Evolutionary conservation across 495 filamentous ascomycete species (phyloP).

Genomic region (Penicillium goetzii): DNA sequence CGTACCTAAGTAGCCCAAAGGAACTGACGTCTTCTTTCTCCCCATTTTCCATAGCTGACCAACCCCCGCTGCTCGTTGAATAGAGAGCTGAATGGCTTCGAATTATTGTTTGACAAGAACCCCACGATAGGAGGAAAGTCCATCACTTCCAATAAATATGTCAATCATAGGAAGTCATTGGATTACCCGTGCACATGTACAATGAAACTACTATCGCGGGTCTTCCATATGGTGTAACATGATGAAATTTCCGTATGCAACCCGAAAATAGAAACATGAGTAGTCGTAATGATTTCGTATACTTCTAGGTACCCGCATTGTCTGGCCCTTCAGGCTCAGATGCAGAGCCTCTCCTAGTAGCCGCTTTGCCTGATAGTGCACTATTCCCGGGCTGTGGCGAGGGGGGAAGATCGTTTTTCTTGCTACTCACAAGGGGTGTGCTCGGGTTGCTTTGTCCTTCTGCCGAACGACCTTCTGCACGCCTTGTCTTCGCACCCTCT

Average conservation of each 20-base stretch:
- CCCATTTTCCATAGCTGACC: too few species aligned
- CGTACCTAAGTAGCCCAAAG: too few species aligned
- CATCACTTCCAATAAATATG: too few species aligned
- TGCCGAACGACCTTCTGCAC: slow-evolving; percentile 29
- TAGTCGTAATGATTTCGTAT: not conserved
- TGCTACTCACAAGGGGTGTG: slow-evolving; percentile 6
- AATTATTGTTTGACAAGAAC: too few species aligned
- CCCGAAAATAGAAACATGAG: not conserved
- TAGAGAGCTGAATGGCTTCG: too few species aligned
- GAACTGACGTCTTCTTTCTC: too few species aligned
- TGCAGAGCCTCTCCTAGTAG: not conserved
- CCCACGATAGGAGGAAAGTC: too few species aligned
- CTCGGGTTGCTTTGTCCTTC: slow-evolving; percentile 22
- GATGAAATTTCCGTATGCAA: not conserved
- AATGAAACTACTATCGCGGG: not conserved
- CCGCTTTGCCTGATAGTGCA: slow-evolving; percentile 3
- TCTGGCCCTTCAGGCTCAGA: slow-evolving; percentile 10
- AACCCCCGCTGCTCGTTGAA: too few species aligned
- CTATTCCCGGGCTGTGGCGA: slow-evolving; percentile 22
- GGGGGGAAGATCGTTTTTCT: slow-evolving; percentile 13
- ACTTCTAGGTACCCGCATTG: not conserved
- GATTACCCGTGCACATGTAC: not conserved
- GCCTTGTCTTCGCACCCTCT: slow-evolving; percentile 71
- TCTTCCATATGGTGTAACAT: not conserved
- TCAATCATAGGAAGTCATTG: too few species aligned